Evolutionary conservation across 306 rosid species (phyloP).

Genomic region (Oemleria cerasiformis): DNA sequence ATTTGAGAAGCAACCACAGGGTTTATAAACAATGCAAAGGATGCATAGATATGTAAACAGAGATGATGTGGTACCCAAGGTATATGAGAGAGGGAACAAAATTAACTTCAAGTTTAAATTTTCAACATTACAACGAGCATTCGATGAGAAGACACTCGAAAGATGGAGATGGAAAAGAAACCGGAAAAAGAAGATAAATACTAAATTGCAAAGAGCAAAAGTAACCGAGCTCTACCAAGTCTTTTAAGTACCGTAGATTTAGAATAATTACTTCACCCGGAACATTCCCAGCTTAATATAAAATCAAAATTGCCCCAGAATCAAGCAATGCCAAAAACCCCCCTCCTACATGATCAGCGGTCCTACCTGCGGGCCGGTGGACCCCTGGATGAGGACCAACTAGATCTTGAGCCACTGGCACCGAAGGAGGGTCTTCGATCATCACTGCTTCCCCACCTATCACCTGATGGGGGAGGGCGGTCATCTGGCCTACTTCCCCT

Average conservation of each 20-base stretch:
- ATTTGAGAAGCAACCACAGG: not conserved
- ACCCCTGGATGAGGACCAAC: constrained; percentile 77
- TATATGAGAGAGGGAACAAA: not conserved
- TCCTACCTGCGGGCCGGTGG: constrained; percentile 30
- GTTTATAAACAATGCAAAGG: not conserved
- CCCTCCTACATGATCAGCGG: constrained; percentile 29
- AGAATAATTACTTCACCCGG: constrained; percentile 7
- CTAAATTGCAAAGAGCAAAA: not conserved
- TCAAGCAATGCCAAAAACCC: constrained; percentile 9
- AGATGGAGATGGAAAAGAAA: constrained; percentile 11
- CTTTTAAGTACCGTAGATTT: not conserved
- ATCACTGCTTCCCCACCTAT: constrained; percentile 71
- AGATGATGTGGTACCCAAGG: not conserved
- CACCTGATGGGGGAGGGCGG: constrained; percentile 28
- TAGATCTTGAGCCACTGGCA: constrained; percentile 56
- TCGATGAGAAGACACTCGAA: not conserved
- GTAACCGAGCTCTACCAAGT: not conserved
- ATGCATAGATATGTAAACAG: not conserved
- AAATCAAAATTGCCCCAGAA: constrained; percentile 23
- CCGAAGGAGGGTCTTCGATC: constrained; percentile 52
- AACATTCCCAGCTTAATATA: constrained; percentile 15
- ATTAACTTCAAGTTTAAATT: constrained; percentile 3
- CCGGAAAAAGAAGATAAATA: not conserved
- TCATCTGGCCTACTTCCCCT: constrained; percentile 42
- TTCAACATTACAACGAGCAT: constrained; percentile 3